Evolutionary conservation across 1,284 basidiomycete species (phyloP), one percentile per base, ranked within the genome.

Genomic region (Papiliotrema fonsecae): DNA sequence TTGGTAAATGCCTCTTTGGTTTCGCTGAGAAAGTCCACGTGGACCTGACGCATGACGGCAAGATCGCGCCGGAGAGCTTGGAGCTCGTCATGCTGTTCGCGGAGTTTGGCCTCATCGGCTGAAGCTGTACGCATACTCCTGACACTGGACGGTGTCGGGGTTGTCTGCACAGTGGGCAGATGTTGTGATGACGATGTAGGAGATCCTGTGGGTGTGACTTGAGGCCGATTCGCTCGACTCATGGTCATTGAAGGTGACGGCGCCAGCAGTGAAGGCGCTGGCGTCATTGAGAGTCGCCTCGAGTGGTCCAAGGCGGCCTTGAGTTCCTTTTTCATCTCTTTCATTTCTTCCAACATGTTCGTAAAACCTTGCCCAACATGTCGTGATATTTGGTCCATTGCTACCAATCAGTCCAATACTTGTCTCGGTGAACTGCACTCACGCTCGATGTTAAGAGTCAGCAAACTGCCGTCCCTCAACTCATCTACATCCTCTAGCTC

Each of bases 401-500:
- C 91, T 96, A 62, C n/a, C n/a, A 3, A 13, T 21, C 22, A 16
- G 42, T 54, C 24, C 49, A 45, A 21, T 16, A 5, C 37, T 4
- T 4, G 16, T 31, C 10, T 4, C 22, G 19, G 24, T 28, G 19
- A 43, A 18, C 21, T 42, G 11, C 7, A 79, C 91, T 76, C 73
- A 96, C 92, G 89, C 78, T 97, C 93, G 56, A 98, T 93, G 62
- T 97, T 96, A 46, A 98, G 77, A 37, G 87, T 93, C 49, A 98
- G 76, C 24, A 97, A 71, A 64, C 87, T 87, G 51, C 85, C 89
- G 41, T 90, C 87, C 69, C 85, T 85, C 24, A 98, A 82, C 65
- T 98, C 94, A n/a, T 86, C 84, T 59, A 92, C 82, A 69, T 97
- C 88, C 70, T 98, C 94, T 41, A 98, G 77, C 73, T 97, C 92